A percentile compares a stretch with the other conserved stretches of the same genome.
Conservation (phyloP, 495 filamentous ascomycete species). For the Aspergillus asperescens region DNA sequence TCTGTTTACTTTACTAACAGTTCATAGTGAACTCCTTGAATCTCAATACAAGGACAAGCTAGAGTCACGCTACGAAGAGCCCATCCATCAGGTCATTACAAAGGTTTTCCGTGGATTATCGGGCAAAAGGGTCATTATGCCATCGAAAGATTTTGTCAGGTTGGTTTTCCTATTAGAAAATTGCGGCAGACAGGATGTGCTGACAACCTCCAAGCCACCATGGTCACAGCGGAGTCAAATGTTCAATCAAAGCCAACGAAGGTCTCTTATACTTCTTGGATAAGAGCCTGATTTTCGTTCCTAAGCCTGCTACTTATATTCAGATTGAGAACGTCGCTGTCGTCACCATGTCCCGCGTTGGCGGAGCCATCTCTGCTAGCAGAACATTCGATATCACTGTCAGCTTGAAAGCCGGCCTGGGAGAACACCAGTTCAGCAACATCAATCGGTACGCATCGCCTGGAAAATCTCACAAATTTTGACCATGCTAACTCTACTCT, state of each 20-base stretch:
- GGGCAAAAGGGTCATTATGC: constrained; percentile 87
- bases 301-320: constrained; percentile 95
- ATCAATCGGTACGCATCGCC: constrained; percentile 70
- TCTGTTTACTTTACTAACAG: constrained; percentile 15
- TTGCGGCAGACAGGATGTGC: constrained; percentile 1
- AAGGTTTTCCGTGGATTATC: constrained; percentile 91
- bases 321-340: constrained; percentile 82
- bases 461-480: constrained; percentile 5
- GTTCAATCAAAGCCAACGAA: constrained; percentile 98
- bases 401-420: constrained; percentile 67
- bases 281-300: constrained; percentile 98
- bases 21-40: constrained; percentile 54
- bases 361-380: constrained; percentile 86
- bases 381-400: constrained; percentile 97
- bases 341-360: constrained; percentile 93
- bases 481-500: constrained; percentile 12
- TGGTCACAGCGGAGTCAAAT: constrained; percentile 92
- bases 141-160: constrained; percentile 87
- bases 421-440: constrained; percentile 94
- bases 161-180: constrained; percentile 21
- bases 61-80: constrained; percentile 80
- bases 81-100: constrained; percentile 83
- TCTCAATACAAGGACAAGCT: constrained; percentile 88
- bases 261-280: constrained; percentile 95
- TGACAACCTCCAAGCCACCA: constrained; percentile 58